Base-by-base conservation (phyloP, 768 basidiomycete species). In the Rhizopogon vulgaris region DNA sequence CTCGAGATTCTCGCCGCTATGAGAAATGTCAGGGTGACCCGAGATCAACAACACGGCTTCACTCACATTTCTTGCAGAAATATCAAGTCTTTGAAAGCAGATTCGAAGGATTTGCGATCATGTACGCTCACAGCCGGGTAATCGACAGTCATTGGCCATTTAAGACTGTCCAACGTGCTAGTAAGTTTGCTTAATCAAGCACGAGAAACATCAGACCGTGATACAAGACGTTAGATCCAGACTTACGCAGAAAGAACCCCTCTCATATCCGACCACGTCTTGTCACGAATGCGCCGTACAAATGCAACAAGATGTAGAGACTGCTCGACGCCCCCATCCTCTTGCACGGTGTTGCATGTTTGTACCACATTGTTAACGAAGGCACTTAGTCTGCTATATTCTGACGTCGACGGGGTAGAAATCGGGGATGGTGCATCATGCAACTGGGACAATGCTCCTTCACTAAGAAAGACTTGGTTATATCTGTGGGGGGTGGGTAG, bases 91-190 rank as follows among this genome's bases (percentile, higher is more conserved):
- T 73, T 64, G 65, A 95, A 96, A 0, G 88, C 80, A 14, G 66
- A 66, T 63, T 94, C 90, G 62, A 99, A 96, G 2, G 70, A 69
- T 42, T 72, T 72, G 48, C 85, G 75, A 45, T 83, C 74, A 24
- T 79, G 75, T 11, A 69, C 57, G 4, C 75, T 60, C 6, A 77
- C 74, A 0, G 76, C 55, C 18, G 72, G 63, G 60, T 89, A 92
- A 58, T 90, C 78, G 0, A 93, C 78, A 15, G 78, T 73, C 57
- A 76, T 74, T 2, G 95, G 95, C 95, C 95, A 98, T n/a, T 82
- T 78, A 24, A 98, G 67, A 41, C 73, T 75, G 66, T 94, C 93
- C 1, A 88, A 77, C 12, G 80, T 77, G 25, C 71, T 67, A 18
- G 83, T 69, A 22, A 98, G 72, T 4, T 74, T 66, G 17, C 94